phyloP scores from a whole-genome alignment of 2,329 filamentous ascomycete genomes.

The Xylariaceae sp. region DNA sequence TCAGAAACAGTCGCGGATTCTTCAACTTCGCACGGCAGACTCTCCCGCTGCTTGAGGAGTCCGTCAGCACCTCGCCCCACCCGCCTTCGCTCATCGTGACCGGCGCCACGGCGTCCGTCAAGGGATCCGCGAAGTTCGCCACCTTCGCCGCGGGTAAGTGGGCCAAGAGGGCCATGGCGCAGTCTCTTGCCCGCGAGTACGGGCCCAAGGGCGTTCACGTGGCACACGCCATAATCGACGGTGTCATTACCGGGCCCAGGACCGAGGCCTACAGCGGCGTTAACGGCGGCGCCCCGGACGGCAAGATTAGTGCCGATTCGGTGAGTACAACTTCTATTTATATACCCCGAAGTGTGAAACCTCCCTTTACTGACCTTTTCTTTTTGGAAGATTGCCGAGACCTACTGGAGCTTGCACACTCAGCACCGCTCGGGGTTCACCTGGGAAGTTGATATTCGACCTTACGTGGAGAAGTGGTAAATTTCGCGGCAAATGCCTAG shows the following conservation, averaged over 20 bases:
- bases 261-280: conserved; percentile 56
- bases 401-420: conserved; percentile 76
- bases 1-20: conserved; percentile 58
- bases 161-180: conserved; percentile 69
- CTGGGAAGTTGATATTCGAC: conserved; percentile 73
- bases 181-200: conserved; percentile 74
- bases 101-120: conserved; percentile 74
- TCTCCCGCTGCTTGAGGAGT: conserved; percentile 68
- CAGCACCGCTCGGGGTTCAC: conserved; percentile 74
- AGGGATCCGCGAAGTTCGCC: conserved; percentile 67
- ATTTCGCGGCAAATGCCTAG: conserved; percentile 3
- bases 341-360: conserved; percentile 2
- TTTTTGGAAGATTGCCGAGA: conserved; percentile 68
- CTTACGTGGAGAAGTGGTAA: conserved; percentile 71
- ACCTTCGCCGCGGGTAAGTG: conserved; percentile 74
- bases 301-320: conserved; percentile 70
- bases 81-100: conserved; percentile 78
- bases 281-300: conserved; percentile 46
- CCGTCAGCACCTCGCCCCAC: conserved; percentile 54
- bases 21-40: conserved; percentile 71
- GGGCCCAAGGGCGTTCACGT: conserved; percentile 77
- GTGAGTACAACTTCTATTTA: conserved; percentile 51
- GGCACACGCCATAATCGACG: conserved; percentile 75
- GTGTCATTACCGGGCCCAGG: conserved; percentile 74
- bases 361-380: conserved; percentile 26